These are phyloP conservation scores for Suillus subalutaceus DNA, from an alignment of 768 basidiomycete genomes.

Conservation along the genomic window DNA sequence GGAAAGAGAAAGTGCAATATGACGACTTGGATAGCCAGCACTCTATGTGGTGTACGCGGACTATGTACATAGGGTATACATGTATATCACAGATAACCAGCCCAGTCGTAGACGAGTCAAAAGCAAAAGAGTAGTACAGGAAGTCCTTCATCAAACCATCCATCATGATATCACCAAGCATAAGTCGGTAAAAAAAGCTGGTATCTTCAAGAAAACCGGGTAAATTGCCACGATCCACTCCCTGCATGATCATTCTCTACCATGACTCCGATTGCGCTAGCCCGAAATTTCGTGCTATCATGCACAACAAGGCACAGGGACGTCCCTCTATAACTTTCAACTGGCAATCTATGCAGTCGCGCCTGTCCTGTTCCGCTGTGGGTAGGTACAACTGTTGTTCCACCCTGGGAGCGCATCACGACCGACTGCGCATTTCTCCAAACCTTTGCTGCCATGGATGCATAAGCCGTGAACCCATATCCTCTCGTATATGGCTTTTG, in stretches of 20 bases:
- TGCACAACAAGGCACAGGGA: slow-evolving; percentile 11
- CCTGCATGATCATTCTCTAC: slow-evolving; percentile 9
- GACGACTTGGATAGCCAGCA: too few species aligned
- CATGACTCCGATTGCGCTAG: slow-evolving; percentile 12
- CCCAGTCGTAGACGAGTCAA: not conserved
- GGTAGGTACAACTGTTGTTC: slow-evolving; percentile 8
- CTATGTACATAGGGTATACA: too few species aligned
- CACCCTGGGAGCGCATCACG: slow-evolving; percentile 11
- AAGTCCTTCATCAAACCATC: not conserved
- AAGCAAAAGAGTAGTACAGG: not conserved
- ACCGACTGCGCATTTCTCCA: slow-evolving; percentile 6
- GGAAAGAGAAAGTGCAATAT: too few species aligned
- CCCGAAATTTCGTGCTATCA: slow-evolving; percentile 8
- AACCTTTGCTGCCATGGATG: slow-evolving; percentile 12
- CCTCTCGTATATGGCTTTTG: slow-evolving; percentile 10
- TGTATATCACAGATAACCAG: too few species aligned
- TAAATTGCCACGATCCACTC: slow-evolving; percentile 10
- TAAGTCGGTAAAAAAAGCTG: not conserved
- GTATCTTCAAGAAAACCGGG: slow-evolving; percentile 10
- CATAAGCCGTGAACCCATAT: slow-evolving; percentile 9
- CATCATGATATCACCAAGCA: not conserved
- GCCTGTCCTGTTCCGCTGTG: slow-evolving; percentile 9
- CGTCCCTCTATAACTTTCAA: slow-evolving; percentile 5
- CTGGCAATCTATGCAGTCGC: slow-evolving; percentile 11
- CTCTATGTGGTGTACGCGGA: too few species aligned